These are phyloP conservation scores for Nepenthes gracilis DNA, from an alignment of 148 eudicot genomes.

Conservation along the genomic window DNA sequence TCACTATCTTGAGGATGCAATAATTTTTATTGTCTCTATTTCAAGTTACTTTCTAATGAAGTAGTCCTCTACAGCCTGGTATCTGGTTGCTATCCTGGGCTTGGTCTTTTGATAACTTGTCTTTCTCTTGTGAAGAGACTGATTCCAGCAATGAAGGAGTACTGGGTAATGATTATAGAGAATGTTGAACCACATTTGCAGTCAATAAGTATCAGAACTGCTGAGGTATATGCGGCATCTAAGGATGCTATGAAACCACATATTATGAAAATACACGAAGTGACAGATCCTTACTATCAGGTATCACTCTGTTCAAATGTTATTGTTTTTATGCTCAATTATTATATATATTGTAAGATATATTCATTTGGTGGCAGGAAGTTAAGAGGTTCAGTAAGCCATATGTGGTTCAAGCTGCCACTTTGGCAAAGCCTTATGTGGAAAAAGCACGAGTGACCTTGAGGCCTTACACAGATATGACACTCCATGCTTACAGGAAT, in stretches of 20 bases:
- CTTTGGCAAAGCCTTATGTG: constrained; percentile 76
- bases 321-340: constrained; percentile 2
- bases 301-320: constrained; percentile 17
- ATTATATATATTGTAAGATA: neutral
- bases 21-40: too few relatives aligned
- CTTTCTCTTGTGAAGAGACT: constrained; percentile 37
- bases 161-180: constrained; percentile 46
- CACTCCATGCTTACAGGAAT: constrained; percentile 48
- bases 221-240: constrained; percentile 50
- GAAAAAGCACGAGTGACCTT: constrained; percentile 45
- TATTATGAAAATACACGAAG: constrained; percentile 46
- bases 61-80: neutral
- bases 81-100: neutral
- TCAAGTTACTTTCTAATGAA: neutral
- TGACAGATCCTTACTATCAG: constrained; percentile 71
- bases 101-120: constrained; percentile 2
- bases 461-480: constrained; percentile 64
- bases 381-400: constrained; percentile 62
- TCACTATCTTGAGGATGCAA: too few relatives aligned
- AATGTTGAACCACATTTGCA: constrained; percentile 61
- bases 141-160: constrained; percentile 65
- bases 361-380: constrained; percentile 36
- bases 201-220: constrained; percentile 29
- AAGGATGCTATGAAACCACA: constrained; percentile 61
- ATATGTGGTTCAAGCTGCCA: constrained; percentile 72